Conservation (phyloP, 106 monocot genomes). For the Acanthochlamys bracteata region DNA sequence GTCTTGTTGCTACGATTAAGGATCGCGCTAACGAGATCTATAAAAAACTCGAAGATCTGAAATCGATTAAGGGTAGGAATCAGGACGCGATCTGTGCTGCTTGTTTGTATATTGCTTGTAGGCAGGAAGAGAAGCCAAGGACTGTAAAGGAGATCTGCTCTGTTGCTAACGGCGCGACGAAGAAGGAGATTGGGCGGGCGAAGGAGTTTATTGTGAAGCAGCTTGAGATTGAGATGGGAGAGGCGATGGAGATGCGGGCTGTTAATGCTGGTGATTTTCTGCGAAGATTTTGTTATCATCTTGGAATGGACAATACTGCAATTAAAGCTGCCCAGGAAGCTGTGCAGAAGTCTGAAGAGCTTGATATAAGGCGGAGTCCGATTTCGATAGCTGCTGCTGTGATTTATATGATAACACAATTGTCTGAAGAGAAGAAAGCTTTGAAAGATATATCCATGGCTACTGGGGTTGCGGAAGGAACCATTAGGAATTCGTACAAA, state of each 20-base stretch:
- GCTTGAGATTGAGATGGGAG: conserved; percentile 25
- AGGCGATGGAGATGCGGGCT: conserved; percentile 23
- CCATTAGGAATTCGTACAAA: conserved; percentile 53
- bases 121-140: conserved; percentile 21
- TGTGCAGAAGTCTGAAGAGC: conserved; percentile 34
- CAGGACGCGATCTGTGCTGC: conserved; percentile 25
- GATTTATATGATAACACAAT: conserved; percentile 50
- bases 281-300: conserved; percentile 33
- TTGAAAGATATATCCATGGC: conserved; percentile 42
- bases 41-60: conserved; percentile 22
- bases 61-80: conserved; percentile 21
- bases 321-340: conserved; percentile 34
- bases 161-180: conserved; percentile 21
- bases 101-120: conserved; percentile 22
- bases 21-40: conserved; percentile 23
- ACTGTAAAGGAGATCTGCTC: conserved; percentile 23
- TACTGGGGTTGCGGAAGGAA: conserved; percentile 53
- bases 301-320: conserved; percentile 29
- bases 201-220: conserved; percentile 26
- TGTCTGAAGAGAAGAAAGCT: conserved; percentile 42
- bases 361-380: conserved; percentile 42
- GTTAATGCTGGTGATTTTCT: conserved; percentile 22
- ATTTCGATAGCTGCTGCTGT: conserved; percentile 47
- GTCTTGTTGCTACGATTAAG: background rate
- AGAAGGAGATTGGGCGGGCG: conserved; percentile 21